phyloP scores from a whole-genome alignment of 441 rosid species.

The Erodium moschatum region DNA sequence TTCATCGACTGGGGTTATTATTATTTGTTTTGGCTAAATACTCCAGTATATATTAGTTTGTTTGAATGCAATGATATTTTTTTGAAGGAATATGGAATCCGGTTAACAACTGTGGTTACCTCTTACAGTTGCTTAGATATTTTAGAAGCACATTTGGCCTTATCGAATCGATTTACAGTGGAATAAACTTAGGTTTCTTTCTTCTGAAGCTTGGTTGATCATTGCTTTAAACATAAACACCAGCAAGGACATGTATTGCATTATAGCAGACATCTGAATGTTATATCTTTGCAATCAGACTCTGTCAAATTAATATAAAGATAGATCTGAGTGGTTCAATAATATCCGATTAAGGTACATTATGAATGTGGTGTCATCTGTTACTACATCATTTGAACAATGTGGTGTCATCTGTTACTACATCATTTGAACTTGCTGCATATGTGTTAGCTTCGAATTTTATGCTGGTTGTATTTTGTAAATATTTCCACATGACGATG shows the following conservation, averaged over 20 bases:
- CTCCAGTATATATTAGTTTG: neutral
- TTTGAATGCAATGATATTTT: neutral
- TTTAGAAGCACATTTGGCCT: neutral
- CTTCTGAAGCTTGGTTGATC: neutral
- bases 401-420: neutral
- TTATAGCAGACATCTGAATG: neutral
- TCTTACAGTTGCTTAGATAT: neutral
- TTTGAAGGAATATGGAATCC: neutral
- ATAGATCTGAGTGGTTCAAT: neutral
- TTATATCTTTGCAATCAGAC: neutral
- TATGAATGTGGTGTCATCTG: neutral
- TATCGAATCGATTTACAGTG: neutral
- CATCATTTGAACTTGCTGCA: neutral
- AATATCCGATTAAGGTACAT: neutral
- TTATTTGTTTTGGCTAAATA: neutral
- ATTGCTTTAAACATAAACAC: neutral
- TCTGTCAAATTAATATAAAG: neutral
- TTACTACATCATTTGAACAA: neutral
- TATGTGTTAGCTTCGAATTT: slow-evolving; percentile 4
- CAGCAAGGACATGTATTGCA: too few species aligned
- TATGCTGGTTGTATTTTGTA: neutral
- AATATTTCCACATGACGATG: neutral
- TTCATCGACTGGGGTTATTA: neutral
- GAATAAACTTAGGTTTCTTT: neutral
- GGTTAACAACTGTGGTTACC: neutral